Percentiles rank a stretch among this genome's conserved stretches.
These are phyloP conservation scores for Aspergillus fumigatus DNA, from an alignment of 2,329 filamentous ascomycete species.

Conservation along the genomic window DNA sequence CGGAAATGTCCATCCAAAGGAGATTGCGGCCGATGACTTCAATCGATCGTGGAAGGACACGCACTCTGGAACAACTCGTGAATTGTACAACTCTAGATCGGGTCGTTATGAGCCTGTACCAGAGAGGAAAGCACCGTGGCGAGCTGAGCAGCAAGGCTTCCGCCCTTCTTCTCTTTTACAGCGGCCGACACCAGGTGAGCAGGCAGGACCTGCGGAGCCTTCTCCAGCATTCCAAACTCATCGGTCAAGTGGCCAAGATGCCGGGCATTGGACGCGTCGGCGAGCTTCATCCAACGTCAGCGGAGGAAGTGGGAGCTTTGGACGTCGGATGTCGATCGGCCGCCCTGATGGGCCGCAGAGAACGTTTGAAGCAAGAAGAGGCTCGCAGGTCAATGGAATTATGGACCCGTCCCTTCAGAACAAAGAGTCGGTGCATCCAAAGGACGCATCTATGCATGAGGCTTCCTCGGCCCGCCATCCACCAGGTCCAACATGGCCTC, in stretches of 20 bases:
- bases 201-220: conserved; percentile 68
- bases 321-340: conserved; percentile 58
- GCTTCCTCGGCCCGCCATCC: conserved; percentile 24
- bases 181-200: conserved; percentile 60
- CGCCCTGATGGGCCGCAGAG: conserved; percentile 42
- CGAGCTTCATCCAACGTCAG: conserved; percentile 89
- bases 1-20: conserved; percentile 58
- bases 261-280: conserved; percentile 63
- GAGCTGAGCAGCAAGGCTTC: conserved; percentile 59
- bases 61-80: conserved; percentile 57
- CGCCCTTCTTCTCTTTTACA: conserved; percentile 77
- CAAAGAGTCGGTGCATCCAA: conserved; percentile 21
- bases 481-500: conserved; percentile 25
- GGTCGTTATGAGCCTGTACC: conserved; percentile 85
- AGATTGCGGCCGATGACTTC: conserved; percentile 93
- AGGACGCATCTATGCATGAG: conserved; percentile 19
- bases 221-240: conserved; percentile 82
- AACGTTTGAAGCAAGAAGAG: conserved; percentile 36
- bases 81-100: conserved; percentile 92
- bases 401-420: conserved; percentile 28
- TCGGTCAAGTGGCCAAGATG: conserved; percentile 62
- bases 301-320: conserved; percentile 70
- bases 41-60: conserved; percentile 79
- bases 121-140: conserved; percentile 67
- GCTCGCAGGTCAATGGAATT: conserved; percentile 35